Evolutionary conservation across 2,329 filamentous ascomycete species (phyloP), one percentile per base, ranked within the genome.

Genomic region (Aspergillus niger): DNA sequence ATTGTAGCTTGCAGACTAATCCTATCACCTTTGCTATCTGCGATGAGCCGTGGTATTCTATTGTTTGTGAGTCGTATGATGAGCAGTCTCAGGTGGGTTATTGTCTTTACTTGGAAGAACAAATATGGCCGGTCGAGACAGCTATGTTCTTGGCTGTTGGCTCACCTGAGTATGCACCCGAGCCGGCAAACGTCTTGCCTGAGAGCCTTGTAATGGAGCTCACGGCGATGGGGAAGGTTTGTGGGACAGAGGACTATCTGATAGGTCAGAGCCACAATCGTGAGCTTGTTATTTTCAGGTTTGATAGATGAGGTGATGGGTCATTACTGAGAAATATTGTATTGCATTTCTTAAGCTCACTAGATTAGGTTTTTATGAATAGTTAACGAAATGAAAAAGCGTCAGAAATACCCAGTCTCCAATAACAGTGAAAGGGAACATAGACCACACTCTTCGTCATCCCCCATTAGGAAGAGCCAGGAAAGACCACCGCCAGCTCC

Each of bases 191-290:
- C 24, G 72, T 68, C 4, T 48, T 76, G 43, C 66, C 69, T 24
- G 66, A 70, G 28, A 54, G 59, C 7, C 72, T 84, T 54, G 83
- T 82, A 76, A 68, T 70, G 20, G 76, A 83, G 67, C 69, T 89
- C 36, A 73, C 84, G 50, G 79, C 70, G 1, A 83, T 80, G 66
- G 85, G 84, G 1, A 79, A 78, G 61, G 83, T 89, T 15, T 81
- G 74, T 38, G 87, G 86, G 1, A 84, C 86, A 62, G 86, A 89
- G 71, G 74, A 84, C 57, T 88, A 85, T 80, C 56, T 89, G n/a
- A 72, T 89, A 10, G 86, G 86, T 0, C 83, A 88, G 73, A 86
- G 85, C 67, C 63, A 65, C 1, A 69, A 76, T 8, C 79, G 82
- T 32, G 78, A 80, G 61, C 70, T 89, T 49, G 83, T 84, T 0